Base-by-base conservation (phyloP, 176 grass and related monocot genomes). In the Bolboschoenus planiculmis region DNA sequence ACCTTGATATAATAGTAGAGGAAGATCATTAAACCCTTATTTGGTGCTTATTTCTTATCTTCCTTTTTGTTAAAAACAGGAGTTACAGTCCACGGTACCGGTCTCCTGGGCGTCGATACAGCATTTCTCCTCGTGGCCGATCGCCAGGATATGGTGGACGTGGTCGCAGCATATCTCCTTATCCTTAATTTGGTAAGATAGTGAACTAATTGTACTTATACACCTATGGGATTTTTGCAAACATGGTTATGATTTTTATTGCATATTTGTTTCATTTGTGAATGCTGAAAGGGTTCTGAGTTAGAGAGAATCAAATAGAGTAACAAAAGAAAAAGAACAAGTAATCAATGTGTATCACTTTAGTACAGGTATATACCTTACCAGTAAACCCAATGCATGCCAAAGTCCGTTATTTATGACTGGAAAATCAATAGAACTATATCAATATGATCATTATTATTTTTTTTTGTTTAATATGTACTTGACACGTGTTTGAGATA, bases 151-250 rank as follows among this genome's bases (percentile, higher is more conserved):
- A 76, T 51, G 26, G 72, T 31, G 43, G 72, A 31, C 72, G 72
- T 48, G 43, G 26, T 76, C 72, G 72, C 26, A 76, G 72, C 72
- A 76, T 76, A 76, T 76, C 72, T 14, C 72, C 72, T 31, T 76
- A 76, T 10, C 72, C 72, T 31, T 76, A 76, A 51, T 76, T 76
- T 76, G 72, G 72, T 76, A 76, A 76, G 72, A 18, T 31, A 31
- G 2, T 18, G 26, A 76, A 4, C 10, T 18, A 31, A 76, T 31
- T 76, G 23, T 76, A 73, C 23, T 30, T 76, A 2, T 76, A 13
- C 39, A 44, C 26, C 40, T 18, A 48, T 9, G 16, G 6, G 37
- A 67, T 66, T 37, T 37, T 67, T 67, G 5, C 16, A 20, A 20
- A 48, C 18, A 50, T 30, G 1, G 14, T 3, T 48, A 43, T 30